phyloP scores from a whole-genome alignment of 2,329 filamentous ascomycete species.

The Nemania abortiva region DNA sequence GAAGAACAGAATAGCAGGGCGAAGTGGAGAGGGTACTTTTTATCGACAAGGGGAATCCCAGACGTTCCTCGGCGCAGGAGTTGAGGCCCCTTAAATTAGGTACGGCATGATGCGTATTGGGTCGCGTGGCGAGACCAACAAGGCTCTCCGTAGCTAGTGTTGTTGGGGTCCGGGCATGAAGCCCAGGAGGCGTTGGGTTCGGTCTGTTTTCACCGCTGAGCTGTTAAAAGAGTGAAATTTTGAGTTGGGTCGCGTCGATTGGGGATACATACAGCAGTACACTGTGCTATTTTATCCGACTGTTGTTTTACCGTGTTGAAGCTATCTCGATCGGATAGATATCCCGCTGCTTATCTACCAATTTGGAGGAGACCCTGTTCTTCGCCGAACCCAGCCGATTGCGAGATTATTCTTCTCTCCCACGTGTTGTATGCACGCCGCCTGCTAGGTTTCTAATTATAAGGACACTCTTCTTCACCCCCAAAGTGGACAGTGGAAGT shows the following conservation, averaged over 20 bases:
- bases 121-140: conserved; percentile 2
- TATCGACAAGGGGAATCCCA: conserved; percentile 10
- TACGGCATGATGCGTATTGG: neutral
- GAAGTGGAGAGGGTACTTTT: conserved; percentile 11
- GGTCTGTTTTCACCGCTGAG: neutral
- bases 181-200: neutral
- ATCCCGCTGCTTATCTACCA: neutral
- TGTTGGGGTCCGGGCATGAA: too few species aligned
- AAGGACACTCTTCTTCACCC: neutral
- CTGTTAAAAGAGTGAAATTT: neutral
- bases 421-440: neutral
- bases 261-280: neutral
- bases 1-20: neutral
- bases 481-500: neutral
- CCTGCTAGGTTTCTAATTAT: neutral
- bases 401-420: neutral
- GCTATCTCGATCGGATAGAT: neutral
- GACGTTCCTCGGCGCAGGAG: conserved; percentile 4
- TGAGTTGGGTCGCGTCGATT: neutral
- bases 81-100: conserved; percentile 9
- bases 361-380: too few species aligned
- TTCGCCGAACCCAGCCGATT: neutral
- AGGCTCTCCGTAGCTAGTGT: neutral
- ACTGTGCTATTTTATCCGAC: neutral
- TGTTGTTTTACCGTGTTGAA: neutral